Evolutionary conservation across 2,329 filamentous ascomycete genomes (phyloP).

Genomic region (Ceratocystis huliohia): DNA sequence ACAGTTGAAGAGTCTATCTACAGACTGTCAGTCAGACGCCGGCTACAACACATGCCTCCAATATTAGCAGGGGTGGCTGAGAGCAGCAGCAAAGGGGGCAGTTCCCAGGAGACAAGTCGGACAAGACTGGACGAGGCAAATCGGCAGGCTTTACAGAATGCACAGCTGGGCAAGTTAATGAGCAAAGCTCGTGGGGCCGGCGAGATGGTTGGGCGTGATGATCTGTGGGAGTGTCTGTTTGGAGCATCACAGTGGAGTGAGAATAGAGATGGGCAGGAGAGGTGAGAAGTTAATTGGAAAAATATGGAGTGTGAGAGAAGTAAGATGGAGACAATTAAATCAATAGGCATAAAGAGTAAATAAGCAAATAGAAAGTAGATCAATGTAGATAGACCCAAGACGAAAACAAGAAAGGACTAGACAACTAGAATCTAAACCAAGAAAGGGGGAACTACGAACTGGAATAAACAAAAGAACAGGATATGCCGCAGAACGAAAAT

Average conservation of each 20-base stretch:
- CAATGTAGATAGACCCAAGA: background rate
- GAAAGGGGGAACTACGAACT: background rate
- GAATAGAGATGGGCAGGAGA: background rate
- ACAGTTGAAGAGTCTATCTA: conserved; percentile 91
- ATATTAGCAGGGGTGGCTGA: background rate
- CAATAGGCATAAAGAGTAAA: background rate
- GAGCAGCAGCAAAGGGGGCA: conserved; percentile 27
- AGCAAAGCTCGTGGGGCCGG: background rate
- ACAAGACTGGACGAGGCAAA: background rate
- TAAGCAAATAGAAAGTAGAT: too few relatives aligned
- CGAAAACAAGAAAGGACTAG: background rate
- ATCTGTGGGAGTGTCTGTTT: background rate
- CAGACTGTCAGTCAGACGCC: conserved; percentile 65
- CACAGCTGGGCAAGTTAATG: background rate
- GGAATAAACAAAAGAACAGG: background rate
- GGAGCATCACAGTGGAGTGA: background rate
- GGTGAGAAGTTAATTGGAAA: background rate
- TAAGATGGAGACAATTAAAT: background rate
- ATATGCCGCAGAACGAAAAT: conserved; percentile 2
- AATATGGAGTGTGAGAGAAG: background rate
- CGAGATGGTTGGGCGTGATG: background rate
- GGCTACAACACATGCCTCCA: conserved; percentile 58
- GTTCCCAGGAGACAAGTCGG: background rate
- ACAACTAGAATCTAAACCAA: background rate
- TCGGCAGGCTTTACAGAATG: background rate